phyloP scores from a whole-genome alignment of 176 grass and related monocot species.

The Rhynchospora pubera region DNA sequence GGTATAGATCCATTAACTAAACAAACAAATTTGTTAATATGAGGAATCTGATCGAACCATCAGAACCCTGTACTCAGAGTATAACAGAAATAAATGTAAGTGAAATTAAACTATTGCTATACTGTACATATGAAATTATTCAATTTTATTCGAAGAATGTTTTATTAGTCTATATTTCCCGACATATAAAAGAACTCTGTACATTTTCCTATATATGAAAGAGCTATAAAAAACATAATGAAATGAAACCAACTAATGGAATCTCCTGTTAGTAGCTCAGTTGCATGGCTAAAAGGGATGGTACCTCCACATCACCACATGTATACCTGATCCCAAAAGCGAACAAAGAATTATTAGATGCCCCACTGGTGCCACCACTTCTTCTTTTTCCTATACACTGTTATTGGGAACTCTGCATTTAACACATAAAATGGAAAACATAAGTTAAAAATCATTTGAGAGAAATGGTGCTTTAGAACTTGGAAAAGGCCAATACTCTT shows the following conservation, averaged over 20 bases:
- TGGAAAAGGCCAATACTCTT: neutral
- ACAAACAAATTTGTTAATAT: neutral
- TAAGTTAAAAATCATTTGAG: slow-evolving; percentile 7
- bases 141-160: neutral
- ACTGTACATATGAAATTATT: slow-evolving; percentile 3
- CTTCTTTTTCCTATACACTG: slow-evolving; percentile 46
- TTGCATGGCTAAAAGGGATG: neutral
- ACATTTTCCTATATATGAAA: neutral
- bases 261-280: slow-evolving; percentile 1
- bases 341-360: neutral
- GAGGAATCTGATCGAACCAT: neutral
- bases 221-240: neutral
- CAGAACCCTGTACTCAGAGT: neutral
- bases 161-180: neutral
- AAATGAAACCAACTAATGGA: neutral
- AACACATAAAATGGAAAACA: neutral
- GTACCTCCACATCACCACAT: no score
- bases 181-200: neutral
- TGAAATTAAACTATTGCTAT: neutral
- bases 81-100: neutral
- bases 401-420: slow-evolving; percentile 46
- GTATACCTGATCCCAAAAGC: neutral
- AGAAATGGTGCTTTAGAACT: neutral
- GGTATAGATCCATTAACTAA: neutral
- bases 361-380: slow-evolving; percentile 58